These are phyloP conservation scores for Candida ovalis DNA, from an alignment of 805 yeast species.

Conservation along the genomic window DNA sequence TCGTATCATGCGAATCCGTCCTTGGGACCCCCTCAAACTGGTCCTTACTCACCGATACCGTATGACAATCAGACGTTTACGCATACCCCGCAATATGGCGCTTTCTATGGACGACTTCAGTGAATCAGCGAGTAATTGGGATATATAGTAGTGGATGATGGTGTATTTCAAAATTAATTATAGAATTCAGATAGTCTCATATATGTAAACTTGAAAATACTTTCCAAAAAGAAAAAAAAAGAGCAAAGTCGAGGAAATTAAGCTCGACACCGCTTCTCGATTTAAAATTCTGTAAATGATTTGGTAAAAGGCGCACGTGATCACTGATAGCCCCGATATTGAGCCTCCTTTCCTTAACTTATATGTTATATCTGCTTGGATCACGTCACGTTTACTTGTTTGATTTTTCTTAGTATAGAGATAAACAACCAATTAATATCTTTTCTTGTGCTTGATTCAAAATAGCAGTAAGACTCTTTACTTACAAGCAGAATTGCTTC, in stretches of 20 bases:
- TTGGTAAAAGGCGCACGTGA: neutral
- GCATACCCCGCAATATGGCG: neutral
- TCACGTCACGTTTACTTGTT: neutral
- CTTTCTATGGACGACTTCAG: neutral
- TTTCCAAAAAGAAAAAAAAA: too few species aligned
- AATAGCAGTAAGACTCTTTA: neutral
- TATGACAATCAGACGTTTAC: neutral
- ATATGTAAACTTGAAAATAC: neutral
- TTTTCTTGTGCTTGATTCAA: neutral
- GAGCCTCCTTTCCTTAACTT: neutral
- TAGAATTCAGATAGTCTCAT: neutral
- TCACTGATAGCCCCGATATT: neutral
- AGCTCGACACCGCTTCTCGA: neutral
- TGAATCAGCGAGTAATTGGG: neutral
- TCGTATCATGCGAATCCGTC: neutral
- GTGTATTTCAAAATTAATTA: too few species aligned
- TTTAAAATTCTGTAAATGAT: neutral
- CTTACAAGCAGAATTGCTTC: neutral
- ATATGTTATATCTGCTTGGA: neutral
- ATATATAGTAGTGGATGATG: neutral
- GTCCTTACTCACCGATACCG: neutral
- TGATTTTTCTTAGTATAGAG: neutral
- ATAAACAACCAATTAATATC: neutral
- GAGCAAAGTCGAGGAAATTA: neutral
- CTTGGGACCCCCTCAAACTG: neutral